Percentiles rank a stretch among this genome's conserved stretches.
phyloP scores from a whole-genome alignment of 768 basidiomycete genomes.

The Rhodotorula kratochvilovae region DNA sequence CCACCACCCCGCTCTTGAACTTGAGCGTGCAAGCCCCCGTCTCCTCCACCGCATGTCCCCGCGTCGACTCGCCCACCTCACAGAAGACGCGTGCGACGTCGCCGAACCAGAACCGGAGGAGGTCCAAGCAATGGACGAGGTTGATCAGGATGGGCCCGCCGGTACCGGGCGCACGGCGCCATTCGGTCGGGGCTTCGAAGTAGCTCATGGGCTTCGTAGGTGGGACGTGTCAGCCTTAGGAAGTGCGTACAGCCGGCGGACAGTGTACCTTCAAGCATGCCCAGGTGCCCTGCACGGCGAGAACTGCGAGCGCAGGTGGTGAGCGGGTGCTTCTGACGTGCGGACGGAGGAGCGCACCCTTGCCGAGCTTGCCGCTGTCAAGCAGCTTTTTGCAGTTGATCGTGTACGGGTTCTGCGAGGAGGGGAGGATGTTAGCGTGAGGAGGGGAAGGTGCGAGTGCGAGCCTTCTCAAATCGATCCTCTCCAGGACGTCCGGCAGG shows the following conservation, averaged over 20 bases:
- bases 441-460: background rate
- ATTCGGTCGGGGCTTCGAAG: constrained; percentile 17
- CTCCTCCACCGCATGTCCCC: constrained; percentile 38
- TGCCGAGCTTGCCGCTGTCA: constrained; percentile 18
- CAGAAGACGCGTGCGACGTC: constrained; percentile 34
- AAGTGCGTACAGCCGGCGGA: too few species aligned
- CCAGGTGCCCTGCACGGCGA: constrained; percentile 27
- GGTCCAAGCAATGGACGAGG: constrained; percentile 33
- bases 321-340: background rate
- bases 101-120: constrained; percentile 35
- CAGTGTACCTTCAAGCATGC: constrained; percentile 11
- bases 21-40: constrained; percentile 35
- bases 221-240: too few species aligned
- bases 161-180: background rate
- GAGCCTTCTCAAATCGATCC: background rate
- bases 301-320: background rate
- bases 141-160: constrained; percentile 34
- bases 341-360: background rate
- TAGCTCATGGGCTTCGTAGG: constrained; percentile 4
- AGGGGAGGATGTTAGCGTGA: background rate
- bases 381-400: constrained; percentile 14
- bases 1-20: constrained; percentile 37
- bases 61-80: constrained; percentile 19
- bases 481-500: too few species aligned
- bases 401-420: constrained; percentile 24